These are phyloP conservation scores for Omphalotus guepiniiformis DNA, from an alignment of 768 basidiomycete genomes.

Conservation along the genomic window DNA sequence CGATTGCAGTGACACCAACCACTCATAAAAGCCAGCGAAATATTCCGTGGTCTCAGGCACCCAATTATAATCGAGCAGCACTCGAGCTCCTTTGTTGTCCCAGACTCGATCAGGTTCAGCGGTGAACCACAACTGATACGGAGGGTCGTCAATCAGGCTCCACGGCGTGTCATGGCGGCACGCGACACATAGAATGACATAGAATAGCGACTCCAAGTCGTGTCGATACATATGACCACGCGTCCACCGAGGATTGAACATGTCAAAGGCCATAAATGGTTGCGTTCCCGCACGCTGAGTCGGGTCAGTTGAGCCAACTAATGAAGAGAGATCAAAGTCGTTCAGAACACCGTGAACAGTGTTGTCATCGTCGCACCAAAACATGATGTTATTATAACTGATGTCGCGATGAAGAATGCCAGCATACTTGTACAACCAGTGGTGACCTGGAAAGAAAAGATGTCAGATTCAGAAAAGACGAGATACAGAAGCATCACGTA, in stretches of 20 bases:
- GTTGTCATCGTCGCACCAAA: background rate
- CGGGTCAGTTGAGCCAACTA: background rate
- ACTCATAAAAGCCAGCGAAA: too few species aligned
- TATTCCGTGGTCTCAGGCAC: too few species aligned
- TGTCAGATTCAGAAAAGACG: too few species aligned
- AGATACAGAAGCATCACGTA: too few species aligned
- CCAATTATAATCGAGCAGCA: too few species aligned
- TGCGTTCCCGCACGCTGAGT: slow-evolving; percentile 12
- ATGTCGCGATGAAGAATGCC: slow-evolving; percentile 12
- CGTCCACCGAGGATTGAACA: slow-evolving; percentile 1
- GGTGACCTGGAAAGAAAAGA: too few species aligned
- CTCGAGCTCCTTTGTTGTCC: too few species aligned
- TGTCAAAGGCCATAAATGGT: slow-evolving; percentile 15
- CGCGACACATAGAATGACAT: slow-evolving; percentile 2
- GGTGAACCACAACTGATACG: too few species aligned
- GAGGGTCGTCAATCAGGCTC: too few species aligned
- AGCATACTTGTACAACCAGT: slow-evolving; percentile 6
- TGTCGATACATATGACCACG: slow-evolving; percentile 2
- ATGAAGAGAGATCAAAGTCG: slow-evolving; percentile 13
- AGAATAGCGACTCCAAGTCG: slow-evolving; percentile 10
- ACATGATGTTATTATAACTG: slow-evolving; percentile 16
- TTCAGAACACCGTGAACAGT: slow-evolving; percentile 13
- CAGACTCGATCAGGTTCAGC: too few species aligned
- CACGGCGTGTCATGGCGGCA: background rate
- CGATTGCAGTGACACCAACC: too few species aligned